These are phyloP conservation scores for Rhazya stricta DNA, from an alignment of 257 asterid species.

Conservation along the genomic window DNA sequence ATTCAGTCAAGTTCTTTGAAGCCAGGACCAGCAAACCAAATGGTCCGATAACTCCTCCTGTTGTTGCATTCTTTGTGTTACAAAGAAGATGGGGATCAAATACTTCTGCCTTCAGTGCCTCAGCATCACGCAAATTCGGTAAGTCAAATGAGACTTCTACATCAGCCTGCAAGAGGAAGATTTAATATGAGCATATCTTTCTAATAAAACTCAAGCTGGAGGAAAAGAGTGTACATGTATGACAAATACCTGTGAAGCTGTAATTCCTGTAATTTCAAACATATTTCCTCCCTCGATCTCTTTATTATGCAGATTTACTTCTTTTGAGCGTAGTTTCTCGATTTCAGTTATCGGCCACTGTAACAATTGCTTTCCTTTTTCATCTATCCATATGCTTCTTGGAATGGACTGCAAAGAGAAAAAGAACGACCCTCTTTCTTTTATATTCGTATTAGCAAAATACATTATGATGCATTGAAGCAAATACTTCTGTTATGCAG, in stretches of 20 bases:
- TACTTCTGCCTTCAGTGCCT: conserved; percentile 7
- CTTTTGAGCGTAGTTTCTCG: conserved; percentile 34
- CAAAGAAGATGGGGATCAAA: conserved; percentile 29
- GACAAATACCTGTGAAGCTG: conserved; percentile 54
- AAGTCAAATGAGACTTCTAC: conserved; percentile 26
- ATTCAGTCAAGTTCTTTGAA: conserved; percentile 30
- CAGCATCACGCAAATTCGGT: conserved; percentile 22
- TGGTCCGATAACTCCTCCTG: conserved; percentile 29
- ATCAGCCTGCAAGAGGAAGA: conserved; percentile 22
- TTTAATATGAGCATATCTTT: background rate
- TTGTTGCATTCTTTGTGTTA: conserved; percentile 19
- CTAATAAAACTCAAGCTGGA: background rate
- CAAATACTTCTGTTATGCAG: background rate
- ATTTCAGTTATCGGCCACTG: conserved; percentile 76
- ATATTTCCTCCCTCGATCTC: conserved; percentile 33
- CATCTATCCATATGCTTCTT: conserved; percentile 52
- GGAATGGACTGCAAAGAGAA: conserved; percentile 51
- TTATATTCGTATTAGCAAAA: background rate
- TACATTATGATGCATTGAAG: background rate
- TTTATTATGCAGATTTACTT: conserved; percentile 26
- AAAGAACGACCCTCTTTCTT: background rate
- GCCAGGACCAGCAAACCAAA: conserved; percentile 34
- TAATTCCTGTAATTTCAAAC: conserved; percentile 50
- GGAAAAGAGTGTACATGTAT: background rate
- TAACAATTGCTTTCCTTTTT: conserved; percentile 53